These are phyloP conservation scores for Larix sibirica DNA, from an alignment of 83 land plant genomes.

Conservation along the genomic window DNA sequence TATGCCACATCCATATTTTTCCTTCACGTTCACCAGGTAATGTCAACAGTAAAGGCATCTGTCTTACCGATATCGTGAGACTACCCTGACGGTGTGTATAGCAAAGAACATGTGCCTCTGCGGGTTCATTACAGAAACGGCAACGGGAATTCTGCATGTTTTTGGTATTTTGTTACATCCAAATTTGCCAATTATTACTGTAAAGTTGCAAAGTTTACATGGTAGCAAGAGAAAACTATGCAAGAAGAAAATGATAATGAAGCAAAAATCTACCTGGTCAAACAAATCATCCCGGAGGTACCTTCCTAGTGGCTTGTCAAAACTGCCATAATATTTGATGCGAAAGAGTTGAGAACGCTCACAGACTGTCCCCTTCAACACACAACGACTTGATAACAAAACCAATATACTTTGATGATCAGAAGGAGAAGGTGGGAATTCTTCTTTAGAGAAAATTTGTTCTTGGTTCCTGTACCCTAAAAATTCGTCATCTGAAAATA, in stretches of 20 bases:
- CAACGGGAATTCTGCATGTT: slow-evolving; percentile 63
- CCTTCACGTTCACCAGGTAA: slow-evolving; percentile 88
- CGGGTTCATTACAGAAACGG: slow-evolving; percentile 67
- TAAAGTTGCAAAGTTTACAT: no score
- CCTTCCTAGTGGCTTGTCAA: slow-evolving; percentile 94
- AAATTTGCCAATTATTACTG: neutral
- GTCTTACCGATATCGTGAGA: slow-evolving; percentile 73
- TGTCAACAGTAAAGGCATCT: slow-evolving; percentile 27
- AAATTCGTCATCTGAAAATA: no score
- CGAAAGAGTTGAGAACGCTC: slow-evolving; percentile 76
- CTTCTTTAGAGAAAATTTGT: slow-evolving; percentile 44
- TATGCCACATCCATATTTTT: slow-evolving; percentile 99
- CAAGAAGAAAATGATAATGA: neutral
- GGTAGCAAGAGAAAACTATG: neutral
- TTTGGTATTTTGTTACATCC: neutral
- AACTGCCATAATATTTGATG: slow-evolving; percentile 90
- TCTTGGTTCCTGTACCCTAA: neutral
- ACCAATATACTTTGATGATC: slow-evolving; percentile 92
- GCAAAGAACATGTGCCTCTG: slow-evolving; percentile 75
- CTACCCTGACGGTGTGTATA: slow-evolving; percentile 89
- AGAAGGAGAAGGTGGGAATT: slow-evolving; percentile 57
- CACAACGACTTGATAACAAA: slow-evolving; percentile 72
- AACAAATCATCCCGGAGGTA: slow-evolving; percentile 80
- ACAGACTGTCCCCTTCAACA: slow-evolving; percentile 79
- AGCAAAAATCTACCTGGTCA: slow-evolving; percentile 54